A percentile compares a stretch with the other conserved stretches of the same genome.
Conservation (phyloP, 345 rosid genomes). For the Populus davidiana region DNA sequence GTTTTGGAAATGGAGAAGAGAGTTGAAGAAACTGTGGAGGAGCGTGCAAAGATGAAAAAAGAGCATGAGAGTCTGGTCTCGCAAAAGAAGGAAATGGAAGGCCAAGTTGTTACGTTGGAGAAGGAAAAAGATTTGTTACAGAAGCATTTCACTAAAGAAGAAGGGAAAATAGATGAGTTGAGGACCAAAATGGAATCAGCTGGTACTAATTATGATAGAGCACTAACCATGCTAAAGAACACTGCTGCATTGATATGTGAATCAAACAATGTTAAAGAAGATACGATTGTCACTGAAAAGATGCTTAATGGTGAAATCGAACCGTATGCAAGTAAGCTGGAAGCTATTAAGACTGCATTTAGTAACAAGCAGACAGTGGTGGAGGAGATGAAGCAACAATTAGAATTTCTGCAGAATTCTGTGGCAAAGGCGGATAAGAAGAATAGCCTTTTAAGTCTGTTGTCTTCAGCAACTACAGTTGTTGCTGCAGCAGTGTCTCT, state of each 20-base stretch:
- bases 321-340: slow-evolving; percentile 39
- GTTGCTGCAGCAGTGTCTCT: slow-evolving; percentile 60
- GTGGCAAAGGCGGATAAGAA: slow-evolving; percentile 49
- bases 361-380: slow-evolving; percentile 43
- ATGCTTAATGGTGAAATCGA: slow-evolving; percentile 36
- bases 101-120: slow-evolving; percentile 22
- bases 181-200: slow-evolving; percentile 40
- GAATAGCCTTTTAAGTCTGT: slow-evolving; percentile 54
- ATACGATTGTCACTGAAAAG: slow-evolving; percentile 10
- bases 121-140: slow-evolving; percentile 44
- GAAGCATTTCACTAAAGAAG: slow-evolving; percentile 41
- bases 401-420: slow-evolving; percentile 48
- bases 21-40: slow-evolving; percentile 30
- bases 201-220: slow-evolving; percentile 30
- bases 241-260: slow-evolving; percentile 41
- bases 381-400: slow-evolving; percentile 56
- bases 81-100: slow-evolving; percentile 37
- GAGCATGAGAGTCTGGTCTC: slow-evolving; percentile 30
- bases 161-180: slow-evolving; percentile 27
- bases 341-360: slow-evolving; percentile 53
- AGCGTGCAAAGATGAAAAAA: slow-evolving; percentile 28
- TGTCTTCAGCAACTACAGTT: slow-evolving; percentile 65
- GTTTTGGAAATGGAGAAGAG: slow-evolving; percentile 41
- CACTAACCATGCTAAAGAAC: slow-evolving; percentile 48
- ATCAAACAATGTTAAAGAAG: slow-evolving; percentile 26